phyloP scores from a whole-genome alignment of 2,329 filamentous ascomycete species.

The Penicillium sp. region DNA sequence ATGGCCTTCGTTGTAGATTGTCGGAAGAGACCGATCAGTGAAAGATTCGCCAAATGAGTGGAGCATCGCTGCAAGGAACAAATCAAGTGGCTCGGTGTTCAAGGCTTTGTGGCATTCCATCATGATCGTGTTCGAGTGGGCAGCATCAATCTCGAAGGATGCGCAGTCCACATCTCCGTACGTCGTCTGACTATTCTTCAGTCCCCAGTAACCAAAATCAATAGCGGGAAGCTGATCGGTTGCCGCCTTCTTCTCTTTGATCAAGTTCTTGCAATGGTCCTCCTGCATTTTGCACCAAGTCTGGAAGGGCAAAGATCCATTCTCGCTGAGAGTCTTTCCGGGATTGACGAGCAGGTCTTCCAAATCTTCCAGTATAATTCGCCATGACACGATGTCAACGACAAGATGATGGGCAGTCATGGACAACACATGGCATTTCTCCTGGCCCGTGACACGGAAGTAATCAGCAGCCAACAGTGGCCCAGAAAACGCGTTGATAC shows the following conservation, averaged over 20 bases:
- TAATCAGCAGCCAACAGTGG: constrained; percentile 50
- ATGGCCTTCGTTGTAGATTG: constrained; percentile 55
- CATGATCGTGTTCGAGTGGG: constrained; percentile 34
- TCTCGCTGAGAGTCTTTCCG: constrained; percentile 23
- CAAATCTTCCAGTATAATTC: constrained; percentile 44
- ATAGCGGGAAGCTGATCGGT: constrained; percentile 32
- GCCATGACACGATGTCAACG: constrained; percentile 48
- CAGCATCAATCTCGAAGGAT: constrained; percentile 38
- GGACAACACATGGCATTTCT: constrained; percentile 35
- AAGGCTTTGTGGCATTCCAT: constrained; percentile 39
- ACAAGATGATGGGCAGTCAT: constrained; percentile 45
- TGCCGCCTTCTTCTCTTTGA: constrained; percentile 18
- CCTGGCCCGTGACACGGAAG: constrained; percentile 41
- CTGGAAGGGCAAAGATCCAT: constrained; percentile 42
- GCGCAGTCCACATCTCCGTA: constrained; percentile 44
- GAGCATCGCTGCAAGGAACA: constrained; percentile 44
- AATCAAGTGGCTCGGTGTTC: constrained; percentile 42
- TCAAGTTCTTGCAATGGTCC: constrained; percentile 26
- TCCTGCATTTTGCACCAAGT: constrained; percentile 42
- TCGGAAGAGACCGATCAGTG: constrained; percentile 43
- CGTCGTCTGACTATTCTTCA: constrained; percentile 34
- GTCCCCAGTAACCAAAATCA: constrained; percentile 43
- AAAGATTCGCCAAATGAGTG: constrained; percentile 52
- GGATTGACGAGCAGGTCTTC: constrained; percentile 43
- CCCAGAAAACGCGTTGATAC: constrained; percentile 42